Evolutionary conservation across 495 filamentous ascomycete genomes (phyloP), one percentile per base, ranked within the genome.

Genomic region (Thozetella sp.): DNA sequence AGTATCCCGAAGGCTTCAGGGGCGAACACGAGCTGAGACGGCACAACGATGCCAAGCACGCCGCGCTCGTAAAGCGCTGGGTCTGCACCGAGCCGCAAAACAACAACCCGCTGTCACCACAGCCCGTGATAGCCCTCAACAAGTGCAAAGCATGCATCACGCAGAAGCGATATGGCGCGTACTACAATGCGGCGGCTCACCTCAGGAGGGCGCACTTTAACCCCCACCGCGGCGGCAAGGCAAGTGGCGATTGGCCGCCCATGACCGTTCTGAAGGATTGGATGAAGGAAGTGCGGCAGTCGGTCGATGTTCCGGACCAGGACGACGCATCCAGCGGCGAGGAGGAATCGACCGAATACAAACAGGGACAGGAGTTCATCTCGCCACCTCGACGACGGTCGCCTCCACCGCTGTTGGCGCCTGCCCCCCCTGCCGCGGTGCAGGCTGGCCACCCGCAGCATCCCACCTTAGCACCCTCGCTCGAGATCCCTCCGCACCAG

Each of bases 181-280:
- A 99, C 71, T 97, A 99, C 66, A 99, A 99, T 63, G 94, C 94
- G 2, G 93, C 94, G 11, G 94, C 94, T 3, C 95, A 98, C 72
- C 80, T 99, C 11, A 86, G 93, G 27, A 84, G 95, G 24, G 91
- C 92, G 15, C 95, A 99, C 68, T 99, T 97, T 78, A 77, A 81
- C 43, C 79, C 92, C 64, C 80, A 86, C 54, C 83, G 92, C 37
- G 92, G 91, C 27, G 93, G 93, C 15, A 95, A 93, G 67, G 92
- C 90, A 1, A 93, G 92, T 53, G 93, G 93, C 0, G 90, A 93
- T 58, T 87, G 88, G 72, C 93, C 93, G 4, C 82, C 90, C 2
- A 97, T 97, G 90, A 84, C 89, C n/a, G 81, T 87, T 19, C 73
- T 96, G 53, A 93, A 92, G 70, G 80, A 87, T 58, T 97, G 92